Base-by-base conservation (phyloP, 2,329 filamentous ascomycete species). In the Lachnellula cervina region DNA sequence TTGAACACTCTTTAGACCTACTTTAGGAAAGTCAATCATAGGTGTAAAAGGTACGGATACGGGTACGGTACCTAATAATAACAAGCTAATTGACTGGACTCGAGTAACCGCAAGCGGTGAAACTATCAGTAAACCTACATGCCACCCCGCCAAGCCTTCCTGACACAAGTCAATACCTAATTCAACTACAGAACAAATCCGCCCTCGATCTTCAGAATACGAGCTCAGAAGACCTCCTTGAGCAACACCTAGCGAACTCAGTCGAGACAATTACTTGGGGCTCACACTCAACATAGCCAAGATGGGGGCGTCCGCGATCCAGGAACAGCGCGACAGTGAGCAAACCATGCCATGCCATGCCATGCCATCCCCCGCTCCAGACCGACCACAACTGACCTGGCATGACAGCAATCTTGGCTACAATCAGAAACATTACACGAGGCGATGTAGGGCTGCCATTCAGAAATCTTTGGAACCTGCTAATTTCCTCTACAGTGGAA, bases 281-380 rank as follows among this genome's bases (percentile, higher is more conserved):
- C 21, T 14, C 16, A 6, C 42, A 17, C 13, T 23, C 42, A 17
- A 42, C 11, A 19, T 17, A 23, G 44, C 73, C 78, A 85, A 73
- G 67, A 96, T 96, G 90, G 87, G 84, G 67, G 78, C 88, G 73
- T 96, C 91, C 62, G 83, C 92, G 67, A 87, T 96, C 69, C 85
- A 91, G 70, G 85, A 91, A 68, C 90, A 96, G 79, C 87, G 86
- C 66, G 85, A 89, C 62, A 79, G 88, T 90, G 74, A 72, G 81
- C 67, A 52, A 4, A 54, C 28, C 51, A 32, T 32, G 28, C 28
- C 28, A 28, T 28, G 25, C 25, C 25, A 32, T 32, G n/a, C 28
- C 51, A 32, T 32, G 9, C 9, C 28, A 42, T 40, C 38, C 40
- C 37, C 19, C 19, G 35, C 42, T 52, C 13, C 50, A 56, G 52